Conservation (phyloP, 176 grass and related monocot species). For the Tillandsia leiboldiana region DNA sequence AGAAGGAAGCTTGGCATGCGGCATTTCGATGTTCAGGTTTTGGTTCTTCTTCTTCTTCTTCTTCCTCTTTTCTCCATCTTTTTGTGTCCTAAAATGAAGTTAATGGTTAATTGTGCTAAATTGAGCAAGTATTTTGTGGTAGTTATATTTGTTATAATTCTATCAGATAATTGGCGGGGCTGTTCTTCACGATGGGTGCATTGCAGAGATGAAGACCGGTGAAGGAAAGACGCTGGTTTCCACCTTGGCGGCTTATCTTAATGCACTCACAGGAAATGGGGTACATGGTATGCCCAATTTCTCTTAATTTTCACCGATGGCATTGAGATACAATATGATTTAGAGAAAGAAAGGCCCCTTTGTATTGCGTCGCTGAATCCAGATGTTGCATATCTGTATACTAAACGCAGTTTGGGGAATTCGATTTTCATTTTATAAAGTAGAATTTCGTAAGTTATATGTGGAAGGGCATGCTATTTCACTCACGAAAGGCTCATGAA, state of each 20-base stretch:
- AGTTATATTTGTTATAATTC: not conserved
- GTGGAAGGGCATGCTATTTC: too few species aligned
- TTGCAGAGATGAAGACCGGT: slow-evolving; percentile 97
- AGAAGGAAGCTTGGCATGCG: slow-evolving; percentile 77
- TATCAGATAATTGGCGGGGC: slow-evolving; percentile 85
- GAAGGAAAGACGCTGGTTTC: slow-evolving; percentile 91
- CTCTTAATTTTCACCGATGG: not conserved
- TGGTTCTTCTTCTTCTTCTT: not conserved
- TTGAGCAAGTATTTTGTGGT: not conserved
- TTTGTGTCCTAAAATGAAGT: not conserved
- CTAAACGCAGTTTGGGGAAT: too few species aligned
- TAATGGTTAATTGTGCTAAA: not conserved
- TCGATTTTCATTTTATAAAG: too few species aligned
- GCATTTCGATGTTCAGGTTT: slow-evolving; percentile 90
- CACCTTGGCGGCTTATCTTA: slow-evolving; percentile 78
- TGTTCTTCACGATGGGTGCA: slow-evolving; percentile 94
- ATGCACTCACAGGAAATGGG: slow-evolving; percentile 73
- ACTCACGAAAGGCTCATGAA: too few species aligned
- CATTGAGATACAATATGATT: not conserved
- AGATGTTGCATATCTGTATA: too few species aligned
- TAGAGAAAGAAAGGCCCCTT: not conserved
- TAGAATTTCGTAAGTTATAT: too few species aligned
- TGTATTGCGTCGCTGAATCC: too few species aligned
- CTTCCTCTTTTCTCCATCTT: not conserved
- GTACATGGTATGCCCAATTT: slow-evolving; percentile 59